Base-by-base conservation (phyloP, 2,329 filamentous ascomycete species). In the Colletotrichum tropicale region DNA sequence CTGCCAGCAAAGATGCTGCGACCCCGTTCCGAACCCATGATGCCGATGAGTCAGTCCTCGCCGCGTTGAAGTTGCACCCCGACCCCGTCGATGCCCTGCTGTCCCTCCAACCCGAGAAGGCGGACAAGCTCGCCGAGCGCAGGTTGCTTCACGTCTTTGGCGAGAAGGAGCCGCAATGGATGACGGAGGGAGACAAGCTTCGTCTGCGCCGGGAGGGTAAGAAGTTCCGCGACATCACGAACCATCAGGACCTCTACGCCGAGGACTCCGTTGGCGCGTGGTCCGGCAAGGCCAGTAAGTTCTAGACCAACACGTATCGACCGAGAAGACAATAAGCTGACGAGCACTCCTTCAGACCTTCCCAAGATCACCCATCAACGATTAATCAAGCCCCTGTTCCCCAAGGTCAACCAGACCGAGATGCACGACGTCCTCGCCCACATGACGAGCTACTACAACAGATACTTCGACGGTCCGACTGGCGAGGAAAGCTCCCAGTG, bases 111-210 rank as follows among this genome's bases (percentile, higher is more conserved):
- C 81, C 81, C 5, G 80, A 81, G 48, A 73, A 74, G 24, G 80
- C 81, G 18, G 79, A 78, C 16, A 58, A 77, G 62, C 77, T 83
- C 5, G 77, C 79, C 26, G 88, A 90, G 78, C 86, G 87, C 73
- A 90, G 87, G 78, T 85, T 94, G 28, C 90, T 95, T 74, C 92
- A 94, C 83, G 84, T 94, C 24, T 88, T 89, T 6, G 93, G 93
- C 6, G 91, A 91, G 71, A 87, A 93, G 78, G 92, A 84, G 78
- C 81, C 92, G 15, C 85, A 87, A 83, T 95, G 93, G 92, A 91
- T 95, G 61, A 94, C 92, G 0, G 93, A 95, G 80, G 90, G 94
- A 52, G 91, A 95, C 83, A 95, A 95, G 85, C 93, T 93, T 90
- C 89, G 88, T 76, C 85, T 95, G 62, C 90, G 92, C 79, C 86